Percentiles rank a stretch among this genome's conserved stretches.
Conservation (phyloP, 1,284 basidiomycete genomes). For the Cryptococcus floricola region DNA sequence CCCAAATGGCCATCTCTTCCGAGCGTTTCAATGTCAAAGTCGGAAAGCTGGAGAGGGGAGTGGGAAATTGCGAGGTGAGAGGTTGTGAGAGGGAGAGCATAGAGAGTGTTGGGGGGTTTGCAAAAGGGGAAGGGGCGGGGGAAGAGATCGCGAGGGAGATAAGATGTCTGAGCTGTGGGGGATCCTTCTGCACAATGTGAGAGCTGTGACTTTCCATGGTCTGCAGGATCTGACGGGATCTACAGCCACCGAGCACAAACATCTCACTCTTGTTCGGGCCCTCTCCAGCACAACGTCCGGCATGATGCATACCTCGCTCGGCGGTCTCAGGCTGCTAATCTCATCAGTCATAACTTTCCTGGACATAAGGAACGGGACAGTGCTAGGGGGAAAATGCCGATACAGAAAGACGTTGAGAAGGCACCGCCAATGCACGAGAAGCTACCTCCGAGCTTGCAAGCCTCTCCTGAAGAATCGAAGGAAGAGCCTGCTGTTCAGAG, state of each 20-base stretch:
- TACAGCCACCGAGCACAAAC: constrained; percentile 24
- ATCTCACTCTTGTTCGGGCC: constrained; percentile 36
- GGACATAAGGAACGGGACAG: constrained; percentile 14
- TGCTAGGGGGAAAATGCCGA: constrained; percentile 23
- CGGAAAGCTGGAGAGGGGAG: constrained; percentile 11
- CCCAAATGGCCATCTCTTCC: neutral
- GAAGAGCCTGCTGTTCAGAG: neutral
- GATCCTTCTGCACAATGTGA: constrained; percentile 33
- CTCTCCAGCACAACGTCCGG: constrained; percentile 23
- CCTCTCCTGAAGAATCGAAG: neutral
- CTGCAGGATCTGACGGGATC: neutral
- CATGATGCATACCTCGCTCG: constrained; percentile 26
- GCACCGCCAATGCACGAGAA: constrained; percentile 1
- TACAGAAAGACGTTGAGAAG: constrained; percentile 15
- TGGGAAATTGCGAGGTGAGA: constrained; percentile 20
- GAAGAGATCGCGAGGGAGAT: constrained; percentile 28
- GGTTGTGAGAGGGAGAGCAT: constrained; percentile 35
- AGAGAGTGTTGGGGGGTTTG: constrained; percentile 29
- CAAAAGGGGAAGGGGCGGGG: constrained; percentile 4
- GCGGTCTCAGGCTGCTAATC: constrained; percentile 23
- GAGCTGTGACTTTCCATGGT: neutral
- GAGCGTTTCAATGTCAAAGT: neutral
- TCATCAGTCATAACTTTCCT: constrained; percentile 34
- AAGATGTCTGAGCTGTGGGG: constrained; percentile 30
- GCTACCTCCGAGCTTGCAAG: constrained; percentile 17